Percentiles rank a stretch among this genome's conserved stretches.
These are phyloP conservation scores for Heterobasidion occidentale DNA, from an alignment of 1,284 basidiomycete species.

Conservation along the genomic window DNA sequence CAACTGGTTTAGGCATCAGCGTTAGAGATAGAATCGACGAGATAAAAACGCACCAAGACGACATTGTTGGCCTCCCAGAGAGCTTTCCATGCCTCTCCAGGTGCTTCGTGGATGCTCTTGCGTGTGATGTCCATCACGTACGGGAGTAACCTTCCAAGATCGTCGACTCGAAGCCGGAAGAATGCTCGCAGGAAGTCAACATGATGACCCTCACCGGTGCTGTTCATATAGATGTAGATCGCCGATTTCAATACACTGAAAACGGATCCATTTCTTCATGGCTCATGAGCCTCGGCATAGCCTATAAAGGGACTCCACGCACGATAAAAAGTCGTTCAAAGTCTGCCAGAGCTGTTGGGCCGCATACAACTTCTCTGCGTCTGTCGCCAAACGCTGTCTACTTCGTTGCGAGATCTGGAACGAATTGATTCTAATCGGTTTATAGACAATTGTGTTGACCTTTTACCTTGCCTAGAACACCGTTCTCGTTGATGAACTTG, in stretches of 20 bases:
- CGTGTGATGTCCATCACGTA: conserved; percentile 42
- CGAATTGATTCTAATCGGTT: neutral
- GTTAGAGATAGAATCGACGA: neutral
- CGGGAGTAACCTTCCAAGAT: conserved; percentile 50
- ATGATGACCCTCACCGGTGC: conserved; percentile 43
- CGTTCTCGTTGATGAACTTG: conserved; percentile 82
- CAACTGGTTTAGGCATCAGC: conserved; percentile 34
- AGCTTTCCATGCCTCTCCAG: conserved; percentile 32
- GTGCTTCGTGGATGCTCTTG: conserved; percentile 31
- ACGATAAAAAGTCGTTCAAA: conserved; percentile 71
- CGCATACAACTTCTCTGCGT: conserved; percentile 86
- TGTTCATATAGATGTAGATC: conserved; percentile 58
- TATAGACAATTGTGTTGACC: neutral
- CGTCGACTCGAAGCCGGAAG: conserved; percentile 66
- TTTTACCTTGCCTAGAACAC: conserved; percentile 62
- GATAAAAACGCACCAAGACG: conserved; percentile 42
- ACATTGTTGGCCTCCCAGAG: conserved; percentile 72
- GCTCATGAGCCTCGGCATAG: no score
- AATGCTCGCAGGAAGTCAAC: conserved; percentile 82
- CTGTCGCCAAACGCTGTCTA: conserved; percentile 70
- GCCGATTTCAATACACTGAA: conserved; percentile 58
- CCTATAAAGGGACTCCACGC: conserved; percentile 16
- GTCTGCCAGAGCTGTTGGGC: conserved; percentile 79
- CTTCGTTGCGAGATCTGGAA: conserved; percentile 72
- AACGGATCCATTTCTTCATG: no score